phyloP scores from a whole-genome alignment of 2,329 filamentous ascomycete species.

The Neofusicoccum parvum region DNA sequence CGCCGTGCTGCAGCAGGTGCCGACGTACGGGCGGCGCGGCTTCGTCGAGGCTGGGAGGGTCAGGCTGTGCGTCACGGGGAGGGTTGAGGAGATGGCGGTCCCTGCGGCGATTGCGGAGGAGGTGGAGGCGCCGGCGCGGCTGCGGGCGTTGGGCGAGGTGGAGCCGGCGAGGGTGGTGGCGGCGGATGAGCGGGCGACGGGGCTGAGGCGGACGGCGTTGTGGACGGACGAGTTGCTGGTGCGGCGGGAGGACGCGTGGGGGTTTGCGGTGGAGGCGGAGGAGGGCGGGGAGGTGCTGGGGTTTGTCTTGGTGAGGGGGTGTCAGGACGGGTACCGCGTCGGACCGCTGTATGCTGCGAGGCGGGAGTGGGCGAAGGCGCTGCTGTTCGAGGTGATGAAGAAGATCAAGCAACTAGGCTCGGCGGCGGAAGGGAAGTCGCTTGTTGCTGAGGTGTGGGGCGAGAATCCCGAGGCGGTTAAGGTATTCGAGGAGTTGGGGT shows the following conservation, averaged over 20 bases:
- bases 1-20: slow-evolving; percentile 39
- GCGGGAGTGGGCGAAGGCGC: slow-evolving; percentile 27
- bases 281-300: neutral
- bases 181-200: slow-evolving; percentile 35
- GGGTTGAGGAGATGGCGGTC: neutral
- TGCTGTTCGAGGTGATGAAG: slow-evolving; percentile 33
- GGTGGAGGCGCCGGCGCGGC: slow-evolving; percentile 23
- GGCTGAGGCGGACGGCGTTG: slow-evolving; percentile 33
- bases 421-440: neutral
- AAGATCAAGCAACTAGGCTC: slow-evolving; percentile 20
- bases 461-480: slow-evolving; percentile 32
- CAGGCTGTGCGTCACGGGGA: slow-evolving; percentile 28
- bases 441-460: slow-evolving; percentile 39
- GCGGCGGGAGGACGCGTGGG: slow-evolving; percentile 32
- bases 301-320: slow-evolving; percentile 33
- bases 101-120: neutral
- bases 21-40: slow-evolving; percentile 38
- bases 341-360: slow-evolving; percentile 41
- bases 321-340: slow-evolving; percentile 35
- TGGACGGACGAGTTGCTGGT: slow-evolving; percentile 36
- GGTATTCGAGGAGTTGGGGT: slow-evolving; percentile 39
- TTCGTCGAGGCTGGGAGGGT: slow-evolving; percentile 35
- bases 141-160: slow-evolving; percentile 26
- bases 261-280: slow-evolving; percentile 31
- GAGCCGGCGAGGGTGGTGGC: slow-evolving; percentile 28